Percentiles rank a stretch among this genome's conserved stretches.
Evolutionary conservation across 176 grass and related monocot genomes (phyloP).

Genomic region (Oryza coarctata): DNA sequence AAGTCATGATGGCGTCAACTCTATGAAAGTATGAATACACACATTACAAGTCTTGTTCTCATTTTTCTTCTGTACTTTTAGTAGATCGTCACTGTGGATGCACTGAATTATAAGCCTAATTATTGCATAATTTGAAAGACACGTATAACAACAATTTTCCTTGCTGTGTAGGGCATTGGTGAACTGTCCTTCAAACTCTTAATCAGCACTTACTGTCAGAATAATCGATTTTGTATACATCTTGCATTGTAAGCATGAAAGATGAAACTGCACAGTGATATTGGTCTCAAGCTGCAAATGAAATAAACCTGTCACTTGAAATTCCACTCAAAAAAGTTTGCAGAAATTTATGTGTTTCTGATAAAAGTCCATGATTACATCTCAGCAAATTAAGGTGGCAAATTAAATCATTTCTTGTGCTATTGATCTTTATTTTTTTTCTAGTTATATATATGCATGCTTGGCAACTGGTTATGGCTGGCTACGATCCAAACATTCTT

Average conservation of each 20-base stretch:
- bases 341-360: neutral
- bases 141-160: slow-evolving; percentile 9
- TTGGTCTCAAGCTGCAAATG: neutral
- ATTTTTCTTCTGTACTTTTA: neutral
- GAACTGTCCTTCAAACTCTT: slow-evolving; percentile 14
- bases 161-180: neutral
- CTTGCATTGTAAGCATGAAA: neutral
- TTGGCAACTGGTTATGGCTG: neutral
- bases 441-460: neutral
- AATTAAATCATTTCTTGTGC: neutral
- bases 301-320: neutral
- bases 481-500: too few species aligned
- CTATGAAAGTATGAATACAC: neutral
- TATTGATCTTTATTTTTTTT: neutral
- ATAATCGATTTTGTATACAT: slow-evolving; percentile 6
- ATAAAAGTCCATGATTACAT: neutral
- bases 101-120: neutral
- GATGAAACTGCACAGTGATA: slow-evolving; percentile 4
- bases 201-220: slow-evolving; percentile 6
- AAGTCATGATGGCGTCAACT: neutral
- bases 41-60: neutral
- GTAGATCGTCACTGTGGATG: neutral
- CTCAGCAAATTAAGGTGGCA: neutral
- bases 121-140: slow-evolving; percentile 31
- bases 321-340: neutral